A percentile compares a stretch with the other conserved stretches of the same genome.
Evolutionary conservation across 768 basidiomycete species (phyloP).

Genomic region (Dictyophora rubrovolvata): DNA sequence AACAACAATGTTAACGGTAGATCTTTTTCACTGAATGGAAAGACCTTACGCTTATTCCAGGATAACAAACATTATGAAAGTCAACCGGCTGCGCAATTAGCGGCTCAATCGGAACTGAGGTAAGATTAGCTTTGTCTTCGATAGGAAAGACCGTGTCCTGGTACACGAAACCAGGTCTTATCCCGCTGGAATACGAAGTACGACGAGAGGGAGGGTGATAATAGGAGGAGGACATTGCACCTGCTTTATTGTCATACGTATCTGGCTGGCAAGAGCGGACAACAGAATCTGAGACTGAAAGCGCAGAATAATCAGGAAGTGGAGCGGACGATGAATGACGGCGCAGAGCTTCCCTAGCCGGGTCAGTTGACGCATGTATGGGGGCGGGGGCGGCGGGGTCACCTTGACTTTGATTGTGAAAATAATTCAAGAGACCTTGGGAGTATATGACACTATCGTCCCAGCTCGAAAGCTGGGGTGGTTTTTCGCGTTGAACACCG

Average conservation of each 20-base stretch:
- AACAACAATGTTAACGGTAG: too few relatives aligned
- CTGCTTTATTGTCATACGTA: neutral
- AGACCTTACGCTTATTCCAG: too few relatives aligned
- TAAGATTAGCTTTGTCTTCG: neutral
- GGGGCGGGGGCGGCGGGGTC: neutral
- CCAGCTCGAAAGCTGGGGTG: neutral
- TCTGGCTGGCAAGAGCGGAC: too few relatives aligned
- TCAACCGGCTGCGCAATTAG: too few relatives aligned
- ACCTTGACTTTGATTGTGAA: neutral
- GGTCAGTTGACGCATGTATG: neutral
- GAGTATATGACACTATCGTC: neutral
- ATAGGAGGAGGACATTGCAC: neutral
- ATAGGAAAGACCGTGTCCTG: neutral
- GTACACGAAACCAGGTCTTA: neutral
- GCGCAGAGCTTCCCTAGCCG: neutral
- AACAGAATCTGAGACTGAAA: neutral
- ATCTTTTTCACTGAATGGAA: too few relatives aligned
- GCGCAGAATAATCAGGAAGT: neutral
- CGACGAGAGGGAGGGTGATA: neutral
- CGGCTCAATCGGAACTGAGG: too few relatives aligned
- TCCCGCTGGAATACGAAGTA: neutral
- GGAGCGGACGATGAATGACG: neutral
- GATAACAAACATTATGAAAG: too few relatives aligned
- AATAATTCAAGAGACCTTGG: neutral
- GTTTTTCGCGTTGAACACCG: neutral